A percentile compares a stretch with the other conserved stretches of the same genome.
Evolutionary conservation across 2,329 filamentous ascomycete species (phyloP).

Genomic region (Pseudocercospora pini-densiflorae): DNA sequence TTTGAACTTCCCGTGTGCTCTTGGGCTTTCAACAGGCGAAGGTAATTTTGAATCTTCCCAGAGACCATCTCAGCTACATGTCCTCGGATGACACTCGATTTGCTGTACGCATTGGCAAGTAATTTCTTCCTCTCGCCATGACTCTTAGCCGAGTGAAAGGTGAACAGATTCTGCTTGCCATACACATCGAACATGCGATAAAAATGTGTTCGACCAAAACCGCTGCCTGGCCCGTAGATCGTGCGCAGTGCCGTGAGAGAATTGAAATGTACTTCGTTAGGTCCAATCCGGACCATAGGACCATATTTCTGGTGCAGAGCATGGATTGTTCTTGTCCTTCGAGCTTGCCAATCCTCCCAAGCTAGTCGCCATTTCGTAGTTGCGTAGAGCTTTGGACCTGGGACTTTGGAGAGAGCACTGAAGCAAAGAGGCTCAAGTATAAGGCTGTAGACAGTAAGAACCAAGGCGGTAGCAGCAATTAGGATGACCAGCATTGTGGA

Average conservation of each 20-base stretch:
- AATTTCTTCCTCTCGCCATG: constrained; percentile 59
- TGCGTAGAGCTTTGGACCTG: constrained; percentile 48
- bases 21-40: constrained; percentile 46
- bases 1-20: constrained; percentile 38
- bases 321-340: constrained; percentile 49
- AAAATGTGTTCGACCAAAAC: constrained; percentile 56
- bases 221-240: constrained; percentile 60
- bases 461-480: neutral
- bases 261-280: constrained; percentile 53
- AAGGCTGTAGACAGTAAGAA: constrained; percentile 13
- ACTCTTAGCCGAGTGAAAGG: constrained; percentile 49
- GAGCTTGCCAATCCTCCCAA: constrained; percentile 50
- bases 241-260: constrained; percentile 53
- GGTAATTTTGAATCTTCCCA: constrained; percentile 46
- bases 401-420: constrained; percentile 33
- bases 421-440: constrained; percentile 24
- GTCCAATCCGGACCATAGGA: constrained; percentile 53
- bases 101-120: constrained; percentile 58
- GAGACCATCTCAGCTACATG: constrained; percentile 43
- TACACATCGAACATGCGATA: constrained; percentile 63
- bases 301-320: constrained; percentile 53
- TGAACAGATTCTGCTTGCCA: constrained; percentile 58
- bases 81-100: constrained; percentile 49
- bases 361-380: constrained; percentile 53
- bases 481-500: constrained; percentile 1